Evolutionary conservation across 2,329 filamentous ascomycete genomes (phyloP).

Genomic region (Aspergillus sojae): DNA sequence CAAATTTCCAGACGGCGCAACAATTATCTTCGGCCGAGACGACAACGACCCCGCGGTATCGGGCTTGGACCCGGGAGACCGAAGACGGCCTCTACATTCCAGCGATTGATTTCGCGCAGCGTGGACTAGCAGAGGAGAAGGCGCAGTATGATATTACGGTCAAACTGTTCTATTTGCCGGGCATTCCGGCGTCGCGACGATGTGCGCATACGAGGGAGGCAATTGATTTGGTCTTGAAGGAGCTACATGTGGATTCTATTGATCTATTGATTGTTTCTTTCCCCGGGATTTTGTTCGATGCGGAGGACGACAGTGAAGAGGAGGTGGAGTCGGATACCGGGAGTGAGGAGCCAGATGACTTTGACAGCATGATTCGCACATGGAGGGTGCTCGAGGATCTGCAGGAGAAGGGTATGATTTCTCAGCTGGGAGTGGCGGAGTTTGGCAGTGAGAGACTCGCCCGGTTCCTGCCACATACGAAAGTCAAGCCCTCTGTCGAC

Average conservation of each 20-base stretch:
- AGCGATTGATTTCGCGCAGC: conserved; percentile 70
- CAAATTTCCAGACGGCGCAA: conserved; percentile 77
- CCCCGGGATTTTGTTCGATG: conserved; percentile 90
- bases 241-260: conserved; percentile 73
- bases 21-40: conserved; percentile 50
- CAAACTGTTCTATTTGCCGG: conserved; percentile 90
- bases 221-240: conserved; percentile 75
- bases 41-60: conserved; percentile 20
- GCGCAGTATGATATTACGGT: conserved; percentile 90
- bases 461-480: conserved; percentile 73
- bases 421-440: conserved; percentile 81
- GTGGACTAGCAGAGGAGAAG: conserved; percentile 77
- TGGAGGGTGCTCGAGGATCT: conserved; percentile 72
- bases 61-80: conserved; percentile 71
- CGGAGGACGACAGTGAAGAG: conserved; percentile 78
- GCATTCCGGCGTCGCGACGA: conserved; percentile 65
- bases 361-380: conserved; percentile 68
- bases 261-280: conserved; percentile 93
- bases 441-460: conserved; percentile 82
- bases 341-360: conserved; percentile 52
- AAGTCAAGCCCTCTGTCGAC: conserved; percentile 77
- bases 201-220: conserved; percentile 75
- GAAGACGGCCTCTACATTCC: conserved; percentile 72
- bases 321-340: conserved; percentile 58
- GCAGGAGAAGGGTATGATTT: conserved; percentile 69